Percentiles rank a stretch among this genome's conserved stretches.
Conservation (phyloP, 805 yeast genomes). For the Wickerhamiella sergipiensis region DNA sequence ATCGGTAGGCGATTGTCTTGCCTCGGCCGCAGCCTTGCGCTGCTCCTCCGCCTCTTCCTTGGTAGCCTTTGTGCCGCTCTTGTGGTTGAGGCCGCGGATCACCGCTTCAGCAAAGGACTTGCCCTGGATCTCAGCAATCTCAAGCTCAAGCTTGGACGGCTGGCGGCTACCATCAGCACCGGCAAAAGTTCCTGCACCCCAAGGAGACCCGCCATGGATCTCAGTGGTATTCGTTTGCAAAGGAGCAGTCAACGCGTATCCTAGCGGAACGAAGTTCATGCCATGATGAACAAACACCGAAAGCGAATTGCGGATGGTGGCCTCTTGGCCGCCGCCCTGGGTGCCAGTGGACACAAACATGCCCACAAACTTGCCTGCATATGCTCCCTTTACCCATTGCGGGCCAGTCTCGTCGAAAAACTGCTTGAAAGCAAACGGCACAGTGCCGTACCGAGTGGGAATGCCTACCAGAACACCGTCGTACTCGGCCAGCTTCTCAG, state of each 20-base stretch:
- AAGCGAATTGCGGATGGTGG: slow-evolving; percentile 48
- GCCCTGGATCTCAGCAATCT: slow-evolving; percentile 57
- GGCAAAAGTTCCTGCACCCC: slow-evolving; percentile 78
- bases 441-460: slow-evolving; percentile 75
- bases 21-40: neutral
- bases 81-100: neutral
- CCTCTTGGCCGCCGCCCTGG: slow-evolving; percentile 74
- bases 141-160: slow-evolving; percentile 49
- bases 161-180: slow-evolving; percentile 65
- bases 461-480: slow-evolving; percentile 78
- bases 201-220: slow-evolving; percentile 68
- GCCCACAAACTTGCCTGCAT: slow-evolving; percentile 63
- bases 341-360: slow-evolving; percentile 62
- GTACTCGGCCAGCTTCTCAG: slow-evolving; percentile 43
- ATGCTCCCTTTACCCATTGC: slow-evolving; percentile 62
- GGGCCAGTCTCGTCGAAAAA: slow-evolving; percentile 72
- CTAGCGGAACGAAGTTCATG: slow-evolving; percentile 65
- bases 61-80: slow-evolving; percentile 7
- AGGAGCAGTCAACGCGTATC: slow-evolving; percentile 49
- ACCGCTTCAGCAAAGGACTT: slow-evolving; percentile 39
- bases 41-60: neutral
- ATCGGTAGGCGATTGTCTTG: neutral
- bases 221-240: slow-evolving; percentile 42
- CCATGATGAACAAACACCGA: slow-evolving; percentile 69
- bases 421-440: slow-evolving; percentile 65